A percentile compares a stretch with the other conserved stretches of the same genome.
These are phyloP conservation scores for Pseudocercospora crystallina DNA, from an alignment of 2,329 filamentous ascomycete species.

Conservation along the genomic window DNA sequence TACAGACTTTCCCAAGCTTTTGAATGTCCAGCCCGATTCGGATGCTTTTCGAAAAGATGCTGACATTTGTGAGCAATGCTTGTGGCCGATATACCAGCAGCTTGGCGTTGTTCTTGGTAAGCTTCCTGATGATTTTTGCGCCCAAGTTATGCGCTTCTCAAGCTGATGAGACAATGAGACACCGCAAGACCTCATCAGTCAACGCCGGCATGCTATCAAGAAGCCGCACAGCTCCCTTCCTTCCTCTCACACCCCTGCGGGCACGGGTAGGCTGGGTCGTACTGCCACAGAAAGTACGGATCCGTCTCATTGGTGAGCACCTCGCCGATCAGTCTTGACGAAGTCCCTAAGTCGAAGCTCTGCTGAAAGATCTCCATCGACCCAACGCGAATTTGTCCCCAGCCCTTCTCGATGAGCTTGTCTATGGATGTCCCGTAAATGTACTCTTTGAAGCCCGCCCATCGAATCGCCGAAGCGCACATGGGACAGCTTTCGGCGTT, in stretches of 20 bases:
- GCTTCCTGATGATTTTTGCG: too few relatives aligned
- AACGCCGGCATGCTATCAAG: not conserved
- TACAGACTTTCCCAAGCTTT: too few relatives aligned
- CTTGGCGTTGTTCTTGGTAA: too few relatives aligned
- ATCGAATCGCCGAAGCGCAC: conserved; percentile 58
- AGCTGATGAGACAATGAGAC: too few relatives aligned
- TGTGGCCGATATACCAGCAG: too few relatives aligned
- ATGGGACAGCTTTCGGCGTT: conserved; percentile 60
- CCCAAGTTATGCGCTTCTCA: too few relatives aligned
- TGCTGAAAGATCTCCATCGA: conserved; percentile 50
- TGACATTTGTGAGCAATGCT: too few relatives aligned
- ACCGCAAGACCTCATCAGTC: too few relatives aligned
- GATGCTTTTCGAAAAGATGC: too few relatives aligned
- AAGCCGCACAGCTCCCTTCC: conserved; percentile 10
- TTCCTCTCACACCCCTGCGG: conserved; percentile 35
- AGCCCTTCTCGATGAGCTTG: conserved; percentile 48
- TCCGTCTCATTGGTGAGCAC: conserved; percentile 57
- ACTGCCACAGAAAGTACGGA: conserved; percentile 57
- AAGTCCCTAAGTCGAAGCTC: conserved; percentile 38
- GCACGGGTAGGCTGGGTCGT: conserved; percentile 39
- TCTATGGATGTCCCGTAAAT: conserved; percentile 56
- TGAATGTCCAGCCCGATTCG: too few relatives aligned
- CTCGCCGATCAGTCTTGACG: conserved; percentile 44
- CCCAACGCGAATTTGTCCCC: conserved; percentile 52
- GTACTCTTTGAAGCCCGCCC: conserved; percentile 57